Evolutionary conservation across 768 basidiomycete genomes (phyloP).

Genomic region (Amanita subjunquillea): DNA sequence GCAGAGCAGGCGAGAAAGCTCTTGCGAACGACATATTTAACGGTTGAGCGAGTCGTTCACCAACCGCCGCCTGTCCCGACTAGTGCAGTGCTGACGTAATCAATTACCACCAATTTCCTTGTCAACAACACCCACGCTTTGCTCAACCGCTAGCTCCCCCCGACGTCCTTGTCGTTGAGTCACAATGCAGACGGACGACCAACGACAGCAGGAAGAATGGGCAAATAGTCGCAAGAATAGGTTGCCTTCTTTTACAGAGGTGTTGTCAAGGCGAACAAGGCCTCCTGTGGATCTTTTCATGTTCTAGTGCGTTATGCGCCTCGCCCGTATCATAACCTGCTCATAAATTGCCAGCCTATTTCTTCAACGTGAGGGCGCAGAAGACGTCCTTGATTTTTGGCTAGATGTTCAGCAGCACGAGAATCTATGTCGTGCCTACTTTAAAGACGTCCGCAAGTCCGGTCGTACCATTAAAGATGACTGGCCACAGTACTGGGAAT

Average conservation of each 20-base stretch:
- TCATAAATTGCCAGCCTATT: conserved; percentile 54
- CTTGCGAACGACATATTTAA: conserved; percentile 55
- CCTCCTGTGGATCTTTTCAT: conserved; percentile 98
- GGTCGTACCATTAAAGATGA: conserved; percentile 89
- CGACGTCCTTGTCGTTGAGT: conserved; percentile 13
- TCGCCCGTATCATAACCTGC: background rate
- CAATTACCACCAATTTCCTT: conserved; percentile 20
- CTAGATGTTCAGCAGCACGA: conserved; percentile 99
- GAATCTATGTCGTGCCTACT: conserved; percentile 96
- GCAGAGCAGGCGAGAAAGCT: conserved; percentile 65
- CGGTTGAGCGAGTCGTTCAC: conserved; percentile 7
- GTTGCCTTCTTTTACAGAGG: conserved; percentile 84
- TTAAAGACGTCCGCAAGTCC: conserved; percentile 96
- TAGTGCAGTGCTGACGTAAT: conserved; percentile 22
- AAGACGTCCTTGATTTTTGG: conserved; percentile 98
- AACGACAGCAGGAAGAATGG: conserved; percentile 64
- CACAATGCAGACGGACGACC: conserved; percentile 30
- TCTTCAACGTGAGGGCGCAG: conserved; percentile 89
- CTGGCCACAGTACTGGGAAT: conserved; percentile 98
- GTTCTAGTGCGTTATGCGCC: conserved; percentile 71
- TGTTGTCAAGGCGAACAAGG: conserved; percentile 79
- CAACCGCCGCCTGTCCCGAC: background rate
- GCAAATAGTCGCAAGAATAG: conserved; percentile 59
- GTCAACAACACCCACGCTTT: conserved; percentile 16
- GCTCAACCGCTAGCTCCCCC: conserved; percentile 18